Conservation (phyloP, 495 filamentous ascomycete species). For the Neurospora sp. region DNA sequence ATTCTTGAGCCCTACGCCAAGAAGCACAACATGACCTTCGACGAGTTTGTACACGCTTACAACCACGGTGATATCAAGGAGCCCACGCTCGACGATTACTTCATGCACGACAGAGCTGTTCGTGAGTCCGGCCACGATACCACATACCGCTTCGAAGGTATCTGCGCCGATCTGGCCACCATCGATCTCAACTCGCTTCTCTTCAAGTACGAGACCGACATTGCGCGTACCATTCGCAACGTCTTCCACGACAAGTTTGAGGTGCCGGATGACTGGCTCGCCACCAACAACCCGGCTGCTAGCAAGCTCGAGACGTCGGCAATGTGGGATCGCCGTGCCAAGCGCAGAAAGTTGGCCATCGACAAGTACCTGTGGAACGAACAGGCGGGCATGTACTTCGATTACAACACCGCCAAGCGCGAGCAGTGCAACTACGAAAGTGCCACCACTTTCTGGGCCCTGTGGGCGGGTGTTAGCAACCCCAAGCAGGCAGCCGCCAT, state of each 20-base stretch:
- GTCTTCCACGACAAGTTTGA: conserved; percentile 69
- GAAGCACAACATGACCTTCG: conserved; percentile 71
- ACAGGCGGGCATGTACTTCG: conserved; percentile 87
- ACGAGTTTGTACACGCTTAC: conserved; percentile 78
- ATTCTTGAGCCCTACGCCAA: conserved; percentile 76
- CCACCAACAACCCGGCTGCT: conserved; percentile 39
- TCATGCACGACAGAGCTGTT: conserved; percentile 87
- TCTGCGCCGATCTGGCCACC: conserved; percentile 82
- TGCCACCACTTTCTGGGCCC: conserved; percentile 89
- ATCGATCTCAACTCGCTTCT: conserved; percentile 88
- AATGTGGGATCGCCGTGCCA: conserved; percentile 77
- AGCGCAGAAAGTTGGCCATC: conserved; percentile 66
- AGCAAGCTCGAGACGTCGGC: conserved; percentile 63
- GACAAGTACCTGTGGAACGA: conserved; percentile 89
- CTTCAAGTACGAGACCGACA: conserved; percentile 94
- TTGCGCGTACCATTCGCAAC: conserved; percentile 68
- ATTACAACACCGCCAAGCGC: conserved; percentile 80
- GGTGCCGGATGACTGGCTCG: conserved; percentile 68
- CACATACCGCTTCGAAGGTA: conserved; percentile 78
- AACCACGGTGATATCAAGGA: conserved; percentile 68
- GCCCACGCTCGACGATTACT: conserved; percentile 87
- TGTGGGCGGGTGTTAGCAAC: conserved; percentile 82
- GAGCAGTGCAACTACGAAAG: conserved; percentile 71
- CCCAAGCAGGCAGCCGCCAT: conserved; percentile 70
- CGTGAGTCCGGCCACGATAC: conserved; percentile 98